These are phyloP conservation scores for Pseudonitzschia pungens DNA, from an alignment of 108 stramenopile genomes.

Conservation along the genomic window DNA sequence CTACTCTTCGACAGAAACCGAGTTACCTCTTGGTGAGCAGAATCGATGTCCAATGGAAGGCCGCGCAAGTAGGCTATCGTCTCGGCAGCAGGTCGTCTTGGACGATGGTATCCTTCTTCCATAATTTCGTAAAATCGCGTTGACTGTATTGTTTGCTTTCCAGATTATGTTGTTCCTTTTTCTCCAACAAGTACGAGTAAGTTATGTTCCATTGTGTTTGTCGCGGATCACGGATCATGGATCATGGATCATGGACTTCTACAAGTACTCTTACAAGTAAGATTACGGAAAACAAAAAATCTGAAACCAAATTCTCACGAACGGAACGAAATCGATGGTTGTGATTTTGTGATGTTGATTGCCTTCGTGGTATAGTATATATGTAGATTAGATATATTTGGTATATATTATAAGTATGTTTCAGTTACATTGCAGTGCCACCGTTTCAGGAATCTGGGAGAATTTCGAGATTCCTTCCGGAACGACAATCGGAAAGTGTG, in stretches of 20 bases:
- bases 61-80: conserved; percentile 75
- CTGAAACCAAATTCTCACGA: not conserved
- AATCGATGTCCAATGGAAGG: conserved; percentile 64
- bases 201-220: not conserved
- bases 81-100: conserved; percentile 74
- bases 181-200: no score
- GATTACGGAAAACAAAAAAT: not conserved
- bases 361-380: not conserved
- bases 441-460: no score
- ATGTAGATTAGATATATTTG: not conserved
- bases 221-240: not conserved
- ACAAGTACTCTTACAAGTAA: no score
- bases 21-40: conserved; percentile 55
- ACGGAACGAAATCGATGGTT: conserved; percentile 8
- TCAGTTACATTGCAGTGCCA: no score
- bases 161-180: no score
- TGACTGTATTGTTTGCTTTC: no score
- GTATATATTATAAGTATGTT: not conserved
- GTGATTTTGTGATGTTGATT: conserved; percentile 6
- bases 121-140: not conserved
- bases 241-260: no score
- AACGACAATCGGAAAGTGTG: no score
- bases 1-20: conserved; percentile 34
- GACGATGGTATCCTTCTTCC: conserved; percentile 57
- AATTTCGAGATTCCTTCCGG: no score